Conservation (phyloP, 2,329 filamentous ascomycete species). For the Botrytis pseudocinerea region DNA sequence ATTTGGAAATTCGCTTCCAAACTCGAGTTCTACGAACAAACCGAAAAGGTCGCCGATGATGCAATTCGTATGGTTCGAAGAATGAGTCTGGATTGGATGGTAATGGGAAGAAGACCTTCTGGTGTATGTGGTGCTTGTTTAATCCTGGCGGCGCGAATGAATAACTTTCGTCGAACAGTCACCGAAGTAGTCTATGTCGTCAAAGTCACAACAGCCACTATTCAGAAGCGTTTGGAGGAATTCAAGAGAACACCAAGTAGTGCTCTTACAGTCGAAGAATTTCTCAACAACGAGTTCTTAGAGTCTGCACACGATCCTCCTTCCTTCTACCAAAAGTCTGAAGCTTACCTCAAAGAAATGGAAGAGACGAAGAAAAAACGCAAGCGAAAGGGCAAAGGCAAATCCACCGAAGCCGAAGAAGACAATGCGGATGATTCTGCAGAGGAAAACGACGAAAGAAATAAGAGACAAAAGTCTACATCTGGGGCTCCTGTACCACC, state of each 20-base stretch:
- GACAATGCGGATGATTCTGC: constrained; percentile 32
- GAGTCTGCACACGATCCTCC: constrained; percentile 81
- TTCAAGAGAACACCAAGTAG: constrained; percentile 87
- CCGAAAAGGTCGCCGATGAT: constrained; percentile 82
- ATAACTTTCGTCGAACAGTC: constrained; percentile 92
- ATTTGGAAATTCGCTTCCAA: constrained; percentile 89
- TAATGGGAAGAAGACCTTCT: constrained; percentile 87
- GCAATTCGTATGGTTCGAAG: constrained; percentile 84
- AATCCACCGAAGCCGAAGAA: constrained; percentile 31
- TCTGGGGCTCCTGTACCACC: constrained; percentile 26
- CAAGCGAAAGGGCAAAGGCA: constrained; percentile 34
- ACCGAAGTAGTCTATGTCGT: constrained; percentile 97
- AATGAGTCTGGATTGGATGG: constrained; percentile 98
- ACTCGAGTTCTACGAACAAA: constrained; percentile 83
- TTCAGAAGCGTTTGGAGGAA: constrained; percentile 87
- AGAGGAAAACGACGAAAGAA: constrained; percentile 35
- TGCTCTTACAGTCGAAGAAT: constrained; percentile 83
- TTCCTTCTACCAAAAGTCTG: constrained; percentile 69
- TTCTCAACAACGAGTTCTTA: constrained; percentile 69
- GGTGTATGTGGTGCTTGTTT: constrained; percentile 93
- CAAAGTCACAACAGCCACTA: constrained; percentile 91
- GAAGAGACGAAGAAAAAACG: constrained; percentile 50
- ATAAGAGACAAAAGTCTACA: constrained; percentile 35
- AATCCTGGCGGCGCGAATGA: constrained; percentile 94
- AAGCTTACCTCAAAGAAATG: constrained; percentile 57